Base-by-base conservation (phyloP, 2,329 filamentous ascomycete species). In the Neoarthrinium moseri region DNA sequence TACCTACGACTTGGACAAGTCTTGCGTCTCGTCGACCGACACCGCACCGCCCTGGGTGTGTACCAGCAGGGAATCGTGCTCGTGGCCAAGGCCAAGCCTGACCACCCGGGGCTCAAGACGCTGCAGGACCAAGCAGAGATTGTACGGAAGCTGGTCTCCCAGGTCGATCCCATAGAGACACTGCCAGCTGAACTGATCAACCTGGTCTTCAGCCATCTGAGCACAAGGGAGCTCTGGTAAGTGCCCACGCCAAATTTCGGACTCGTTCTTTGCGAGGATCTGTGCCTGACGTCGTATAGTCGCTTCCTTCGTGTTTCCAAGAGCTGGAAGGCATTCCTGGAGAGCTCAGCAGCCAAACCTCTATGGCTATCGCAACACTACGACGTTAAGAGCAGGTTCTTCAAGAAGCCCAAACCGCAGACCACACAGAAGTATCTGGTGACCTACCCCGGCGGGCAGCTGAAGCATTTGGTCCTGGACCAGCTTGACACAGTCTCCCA, bases 1-100 rank as follows among this genome's bases (percentile, higher is more conserved):
- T 45, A 45, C 23, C 26, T 45, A 3, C 33, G 43, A 3, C 24
- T 45, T 12, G 43, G 43, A 6, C 33, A 45, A 18, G 7, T 20
- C 13, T 18, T 45, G 18, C 43, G 43, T 6, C 33, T 38, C 4
- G 17, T 12, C 12, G 18, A 45, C 4, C 29, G 39, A 35, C 35
- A 45, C 11, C 4, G 11, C 10, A 32, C 33, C 4, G 43, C 43
- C 13, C 26, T 45, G 17, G 33, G 23, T 17, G 34, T 39, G 7
- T 45, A 45, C n/a, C 20, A 38, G 7, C 27, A 45, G 23, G 43
- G 43, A 7, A 38, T 39, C 15, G 43, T 12, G n/a, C 33, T 45
- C 15, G 43, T 45, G 21, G 23, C 23, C 7, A 22, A 26, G 15
- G 29, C 17, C 8, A 29, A 39, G 17, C 33, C 43, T 32, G 17